phyloP scores from a whole-genome alignment of 345 rosid species.

The Gossypium stocksii region DNA sequence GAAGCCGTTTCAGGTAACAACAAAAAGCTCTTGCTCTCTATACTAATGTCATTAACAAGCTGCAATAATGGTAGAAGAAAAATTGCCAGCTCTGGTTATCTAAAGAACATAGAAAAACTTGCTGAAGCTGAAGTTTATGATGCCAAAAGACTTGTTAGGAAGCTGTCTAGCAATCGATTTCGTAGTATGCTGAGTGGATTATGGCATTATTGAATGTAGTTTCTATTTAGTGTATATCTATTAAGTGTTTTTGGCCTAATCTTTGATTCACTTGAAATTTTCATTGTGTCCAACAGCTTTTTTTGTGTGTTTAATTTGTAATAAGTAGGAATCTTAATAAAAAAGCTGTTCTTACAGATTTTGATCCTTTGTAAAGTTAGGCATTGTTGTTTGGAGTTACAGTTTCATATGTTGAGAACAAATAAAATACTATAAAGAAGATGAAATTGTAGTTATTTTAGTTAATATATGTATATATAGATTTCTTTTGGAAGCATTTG shows the following conservation, averaged over 20 bases:
- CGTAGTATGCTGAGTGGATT: slow-evolving; percentile 67
- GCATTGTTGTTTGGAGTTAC: slow-evolving; percentile 9
- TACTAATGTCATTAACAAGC: slow-evolving; percentile 60
- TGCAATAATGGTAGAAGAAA: slow-evolving; percentile 74
- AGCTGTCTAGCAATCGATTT: slow-evolving; percentile 63
- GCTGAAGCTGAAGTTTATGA: slow-evolving; percentile 76
- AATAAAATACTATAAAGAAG: background rate
- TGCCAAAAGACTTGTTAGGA: slow-evolving; percentile 81
- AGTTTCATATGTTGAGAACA: background rate
- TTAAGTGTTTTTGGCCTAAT: slow-evolving; percentile 11
- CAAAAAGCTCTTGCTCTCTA: slow-evolving; percentile 60
- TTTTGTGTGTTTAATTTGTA: slow-evolving; percentile 25
- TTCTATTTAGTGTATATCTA: slow-evolving; percentile 38
- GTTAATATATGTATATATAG: background rate
- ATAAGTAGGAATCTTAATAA: slow-evolving; percentile 19
- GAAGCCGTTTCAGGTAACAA: slow-evolving; percentile 55
- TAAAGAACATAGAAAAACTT: slow-evolving; percentile 80
- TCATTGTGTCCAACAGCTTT: slow-evolving; percentile 13
- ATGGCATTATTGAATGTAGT: slow-evolving; percentile 56
- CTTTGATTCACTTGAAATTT: background rate
- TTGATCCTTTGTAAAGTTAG: slow-evolving; percentile 22
- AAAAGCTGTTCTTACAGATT: slow-evolving; percentile 26
- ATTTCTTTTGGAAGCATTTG: slow-evolving; percentile 28
- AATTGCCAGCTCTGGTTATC: slow-evolving; percentile 64
- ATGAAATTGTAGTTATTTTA: slow-evolving; percentile 19